Percentiles rank a stretch among this genome's conserved stretches.
Evolutionary conservation across 768 basidiomycete genomes (phyloP).

Genomic region (Boletus eberwhitei): DNA sequence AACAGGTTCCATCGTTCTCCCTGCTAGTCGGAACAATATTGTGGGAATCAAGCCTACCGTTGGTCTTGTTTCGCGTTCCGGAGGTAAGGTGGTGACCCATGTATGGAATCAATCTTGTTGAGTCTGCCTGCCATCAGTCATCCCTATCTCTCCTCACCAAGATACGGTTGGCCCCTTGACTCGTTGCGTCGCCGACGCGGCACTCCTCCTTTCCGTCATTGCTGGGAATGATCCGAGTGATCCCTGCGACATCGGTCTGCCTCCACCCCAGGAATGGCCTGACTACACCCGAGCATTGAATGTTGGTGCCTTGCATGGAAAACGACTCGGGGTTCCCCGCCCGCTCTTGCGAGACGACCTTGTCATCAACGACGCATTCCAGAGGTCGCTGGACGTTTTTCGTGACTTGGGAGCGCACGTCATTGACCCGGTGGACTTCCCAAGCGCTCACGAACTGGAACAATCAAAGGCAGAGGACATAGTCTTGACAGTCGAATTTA

Average conservation of each 20-base stretch:
- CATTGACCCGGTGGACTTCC: conserved; percentile 62
- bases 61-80: conserved; percentile 39
- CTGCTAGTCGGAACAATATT: conserved; percentile 41
- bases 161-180: conserved; percentile 40
- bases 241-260: conserved; percentile 34
- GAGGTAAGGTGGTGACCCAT: conserved; percentile 27
- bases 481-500: conserved; percentile 57
- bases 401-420: conserved; percentile 42
- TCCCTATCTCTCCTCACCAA: conserved; percentile 42
- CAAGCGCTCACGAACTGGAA: conserved; percentile 47
- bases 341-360: conserved; percentile 24
- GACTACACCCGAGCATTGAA: conserved; percentile 54
- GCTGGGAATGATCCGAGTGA: conserved; percentile 43
- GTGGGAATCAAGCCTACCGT: conserved; percentile 44
- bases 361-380: conserved; percentile 35
- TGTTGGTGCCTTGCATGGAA: conserved; percentile 41
- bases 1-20: conserved; percentile 46
- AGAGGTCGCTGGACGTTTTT: conserved; percentile 37
- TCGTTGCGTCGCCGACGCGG: conserved; percentile 37
- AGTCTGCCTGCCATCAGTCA: conserved; percentile 32
- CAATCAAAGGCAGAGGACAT: conserved; percentile 50
- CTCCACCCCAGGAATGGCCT: conserved; percentile 47
- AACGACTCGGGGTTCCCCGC: conserved; percentile 45
- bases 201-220: conserved; percentile 38
- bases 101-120: not conserved